These are phyloP conservation scores for Boletus albobrunnescens DNA, from an alignment of 1,284 basidiomycete genomes.

Conservation along the genomic window DNA sequence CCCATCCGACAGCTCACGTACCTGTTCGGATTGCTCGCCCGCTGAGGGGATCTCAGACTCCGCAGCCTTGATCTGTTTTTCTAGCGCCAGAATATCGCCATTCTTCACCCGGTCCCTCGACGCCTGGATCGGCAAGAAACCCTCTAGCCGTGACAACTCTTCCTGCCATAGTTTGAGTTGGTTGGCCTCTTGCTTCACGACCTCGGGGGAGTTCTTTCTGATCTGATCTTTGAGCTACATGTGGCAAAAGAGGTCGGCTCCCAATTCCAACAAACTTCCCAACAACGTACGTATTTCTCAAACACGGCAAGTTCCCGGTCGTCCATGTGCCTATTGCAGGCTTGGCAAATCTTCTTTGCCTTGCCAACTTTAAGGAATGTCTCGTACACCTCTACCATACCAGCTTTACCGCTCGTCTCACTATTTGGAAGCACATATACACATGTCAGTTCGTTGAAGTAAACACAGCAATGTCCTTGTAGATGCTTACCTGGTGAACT, in stretches of 20 bases:
- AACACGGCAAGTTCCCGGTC: constrained; percentile 60
- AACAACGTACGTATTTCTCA: constrained; percentile 58
- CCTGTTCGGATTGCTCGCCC: constrained; percentile 55
- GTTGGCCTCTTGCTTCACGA: constrained; percentile 33
- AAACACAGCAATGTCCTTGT: background rate
- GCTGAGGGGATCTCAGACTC: constrained; percentile 52
- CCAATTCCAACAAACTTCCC: background rate
- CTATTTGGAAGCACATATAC: constrained; percentile 8
- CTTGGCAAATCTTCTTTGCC: constrained; percentile 66
- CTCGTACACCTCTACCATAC: constrained; percentile 57
- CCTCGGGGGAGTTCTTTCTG: constrained; percentile 44
- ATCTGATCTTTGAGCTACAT: constrained; percentile 54
- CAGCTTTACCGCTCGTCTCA: constrained; percentile 31
- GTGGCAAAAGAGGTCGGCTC: background rate
- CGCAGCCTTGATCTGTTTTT: constrained; percentile 58
- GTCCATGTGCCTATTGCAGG: constrained; percentile 71
- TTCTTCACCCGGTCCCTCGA: constrained; percentile 51
- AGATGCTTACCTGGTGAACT: constrained; percentile 50
- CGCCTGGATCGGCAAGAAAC: constrained; percentile 52
- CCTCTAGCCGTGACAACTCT: constrained; percentile 57
- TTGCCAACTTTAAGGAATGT: constrained; percentile 59
- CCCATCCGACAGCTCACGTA: constrained; percentile 23
- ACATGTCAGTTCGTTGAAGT: background rate
- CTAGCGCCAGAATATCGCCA: constrained; percentile 64
- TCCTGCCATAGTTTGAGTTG: constrained; percentile 61